Evolutionary conservation across 148 eudicot genomes (phyloP).

Genomic region (Arbutus unedo): DNA sequence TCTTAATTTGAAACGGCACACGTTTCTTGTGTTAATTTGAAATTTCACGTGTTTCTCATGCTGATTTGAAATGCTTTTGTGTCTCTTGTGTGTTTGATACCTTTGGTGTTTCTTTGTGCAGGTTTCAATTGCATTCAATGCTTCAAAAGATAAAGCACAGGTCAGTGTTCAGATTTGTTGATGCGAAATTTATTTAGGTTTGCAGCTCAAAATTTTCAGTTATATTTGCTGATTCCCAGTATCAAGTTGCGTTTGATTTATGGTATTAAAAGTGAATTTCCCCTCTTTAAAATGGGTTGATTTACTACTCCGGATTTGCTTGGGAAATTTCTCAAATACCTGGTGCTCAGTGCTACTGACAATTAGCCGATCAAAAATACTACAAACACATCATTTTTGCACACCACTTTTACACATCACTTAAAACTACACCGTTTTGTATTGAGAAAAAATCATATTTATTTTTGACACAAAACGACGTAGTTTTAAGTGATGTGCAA

Average conservation of each 20-base stretch:
- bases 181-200: background rate
- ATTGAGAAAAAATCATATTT: no score
- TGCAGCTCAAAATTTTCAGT: background rate
- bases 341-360: background rate
- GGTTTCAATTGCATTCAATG: conserved; percentile 75
- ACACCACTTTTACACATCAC: no score
- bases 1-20: background rate
- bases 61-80: background rate
- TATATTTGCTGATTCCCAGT: background rate
- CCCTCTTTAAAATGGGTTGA: background rate
- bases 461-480: no score
- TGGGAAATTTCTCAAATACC: background rate
- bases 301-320: background rate
- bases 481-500: no score
- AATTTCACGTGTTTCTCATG: background rate
- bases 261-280: background rate
- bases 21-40: background rate
- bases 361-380: background rate
- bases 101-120: conserved; percentile 14
- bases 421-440: no score
- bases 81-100: background rate
- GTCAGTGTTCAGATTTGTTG: conserved; percentile 23
- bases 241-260: conserved; percentile 26
- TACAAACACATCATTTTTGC: no score
- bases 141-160: conserved; percentile 82